Evolutionary conservation across 2,329 filamentous ascomycete genomes (phyloP).

Genomic region (Epicoccum sorghinum): DNA sequence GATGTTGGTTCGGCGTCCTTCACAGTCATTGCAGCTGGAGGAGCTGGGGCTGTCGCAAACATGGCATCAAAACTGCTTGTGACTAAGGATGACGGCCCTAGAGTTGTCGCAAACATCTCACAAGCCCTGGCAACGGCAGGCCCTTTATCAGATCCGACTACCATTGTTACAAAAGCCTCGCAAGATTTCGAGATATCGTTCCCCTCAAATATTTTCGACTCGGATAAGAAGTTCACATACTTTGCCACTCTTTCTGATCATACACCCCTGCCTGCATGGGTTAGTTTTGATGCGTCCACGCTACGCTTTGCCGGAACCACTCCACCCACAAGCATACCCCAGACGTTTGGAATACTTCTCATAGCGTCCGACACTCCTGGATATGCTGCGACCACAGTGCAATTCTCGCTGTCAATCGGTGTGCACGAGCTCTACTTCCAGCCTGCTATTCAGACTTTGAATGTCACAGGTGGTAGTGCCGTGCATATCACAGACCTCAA

Average conservation of each 20-base stretch:
- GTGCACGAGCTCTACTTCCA: slow-evolving; percentile 71
- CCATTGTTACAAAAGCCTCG: slow-evolving; percentile 53
- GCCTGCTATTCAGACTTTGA: slow-evolving; percentile 49
- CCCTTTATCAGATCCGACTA: slow-evolving; percentile 63
- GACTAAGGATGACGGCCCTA: slow-evolving; percentile 62
- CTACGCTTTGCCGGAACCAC: slow-evolving; percentile 75
- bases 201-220: slow-evolving; percentile 64
- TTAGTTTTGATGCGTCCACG: slow-evolving; percentile 69
- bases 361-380: slow-evolving; percentile 81
- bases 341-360: slow-evolving; percentile 73
- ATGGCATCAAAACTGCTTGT: slow-evolving; percentile 75
- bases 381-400: slow-evolving; percentile 69
- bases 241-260: slow-evolving; percentile 78
- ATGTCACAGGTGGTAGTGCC: slow-evolving; percentile 37
- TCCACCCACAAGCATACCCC: slow-evolving; percentile 69
- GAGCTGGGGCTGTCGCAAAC: slow-evolving; percentile 62
- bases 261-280: slow-evolving; percentile 85
- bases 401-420: slow-evolving; percentile 75
- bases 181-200: slow-evolving; percentile 52
- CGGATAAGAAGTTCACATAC: slow-evolving; percentile 65
- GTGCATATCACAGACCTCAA: slow-evolving; percentile 41
- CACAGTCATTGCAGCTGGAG: slow-evolving; percentile 72
- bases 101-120: slow-evolving; percentile 61
- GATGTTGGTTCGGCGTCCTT: slow-evolving; percentile 67
- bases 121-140: slow-evolving; percentile 65